Percentiles rank a stretch among this genome's conserved stretches.
Evolutionary conservation across 495 filamentous ascomycete species (phyloP).

Genomic region (Podospora bellae-mahoneyi): DNA sequence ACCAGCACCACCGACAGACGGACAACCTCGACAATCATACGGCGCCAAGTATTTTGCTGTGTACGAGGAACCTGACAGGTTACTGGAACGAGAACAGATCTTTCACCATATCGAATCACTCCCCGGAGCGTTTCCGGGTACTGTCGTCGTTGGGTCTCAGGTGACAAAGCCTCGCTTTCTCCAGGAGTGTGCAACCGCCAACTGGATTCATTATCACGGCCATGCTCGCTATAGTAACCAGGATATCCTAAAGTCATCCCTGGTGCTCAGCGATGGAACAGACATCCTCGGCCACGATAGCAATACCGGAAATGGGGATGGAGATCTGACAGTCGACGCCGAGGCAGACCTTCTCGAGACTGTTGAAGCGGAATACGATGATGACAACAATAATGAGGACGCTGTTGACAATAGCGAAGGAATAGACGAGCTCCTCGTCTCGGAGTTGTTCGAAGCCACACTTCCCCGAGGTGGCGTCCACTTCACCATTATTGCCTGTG

Average conservation of each 20-base stretch:
- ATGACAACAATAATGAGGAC: not conserved
- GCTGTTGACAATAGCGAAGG: not conserved
- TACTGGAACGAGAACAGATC: not conserved
- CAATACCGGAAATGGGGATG: not conserved
- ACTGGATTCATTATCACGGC: conserved; percentile 4
- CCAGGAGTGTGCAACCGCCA: not conserved
- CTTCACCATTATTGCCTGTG: conserved; percentile 10
- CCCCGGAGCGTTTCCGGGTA: not conserved
- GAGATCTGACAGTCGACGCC: not conserved
- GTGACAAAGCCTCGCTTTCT: not conserved
- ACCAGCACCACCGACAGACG: not conserved
- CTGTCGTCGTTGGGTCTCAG: not conserved
- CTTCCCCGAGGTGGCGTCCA: not conserved
- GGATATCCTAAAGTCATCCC: not conserved
- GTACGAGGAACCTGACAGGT: not conserved
- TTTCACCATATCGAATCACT: not conserved
- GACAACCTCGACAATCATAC: not conserved
- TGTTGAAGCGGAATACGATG: not conserved
- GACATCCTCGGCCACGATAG: not conserved
- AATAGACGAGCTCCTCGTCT: not conserved
- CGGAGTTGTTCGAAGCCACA: conserved; percentile 1
- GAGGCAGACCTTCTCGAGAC: not conserved
- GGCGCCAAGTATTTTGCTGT: not conserved
- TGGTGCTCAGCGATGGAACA: not conserved
- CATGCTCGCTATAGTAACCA: not conserved